phyloP scores from a whole-genome alignment of 176 grass and related monocot species.

The Luzula sylvatica region DNA sequence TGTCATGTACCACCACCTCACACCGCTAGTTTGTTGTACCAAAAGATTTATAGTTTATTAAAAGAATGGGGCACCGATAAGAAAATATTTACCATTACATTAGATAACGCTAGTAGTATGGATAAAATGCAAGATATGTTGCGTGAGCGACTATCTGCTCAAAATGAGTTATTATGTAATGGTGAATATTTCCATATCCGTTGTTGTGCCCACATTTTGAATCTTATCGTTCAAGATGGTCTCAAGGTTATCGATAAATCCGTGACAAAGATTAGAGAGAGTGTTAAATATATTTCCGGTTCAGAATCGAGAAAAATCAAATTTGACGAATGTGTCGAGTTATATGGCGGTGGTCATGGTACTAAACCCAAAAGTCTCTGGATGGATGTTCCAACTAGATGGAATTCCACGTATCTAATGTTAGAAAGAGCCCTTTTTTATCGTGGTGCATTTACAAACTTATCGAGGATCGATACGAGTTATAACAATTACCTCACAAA shows the following conservation, averaged over 20 bases:
- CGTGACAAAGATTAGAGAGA: background rate
- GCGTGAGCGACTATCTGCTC: background rate
- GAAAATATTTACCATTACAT: background rate
- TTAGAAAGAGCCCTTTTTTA: background rate
- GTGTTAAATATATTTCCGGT: background rate
- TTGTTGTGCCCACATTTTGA: background rate
- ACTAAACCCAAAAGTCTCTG: background rate
- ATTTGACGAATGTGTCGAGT: background rate
- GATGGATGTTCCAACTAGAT: background rate
- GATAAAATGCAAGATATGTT: background rate
- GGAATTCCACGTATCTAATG: background rate
- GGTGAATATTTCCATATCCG: background rate
- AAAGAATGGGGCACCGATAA: background rate
- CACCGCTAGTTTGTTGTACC: background rate
- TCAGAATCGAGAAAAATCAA: background rate
- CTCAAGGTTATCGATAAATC: background rate
- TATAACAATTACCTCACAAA: background rate
- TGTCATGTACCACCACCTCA: background rate
- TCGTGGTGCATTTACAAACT: background rate
- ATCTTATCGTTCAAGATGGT: background rate
- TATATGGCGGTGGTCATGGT: background rate
- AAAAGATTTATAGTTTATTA: background rate
- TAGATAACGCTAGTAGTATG: too few species aligned
- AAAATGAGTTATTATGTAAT: background rate
- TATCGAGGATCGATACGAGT: background rate